Base-by-base conservation (phyloP, 139 green algal genomes). In the Marvania coccoides region DNA sequence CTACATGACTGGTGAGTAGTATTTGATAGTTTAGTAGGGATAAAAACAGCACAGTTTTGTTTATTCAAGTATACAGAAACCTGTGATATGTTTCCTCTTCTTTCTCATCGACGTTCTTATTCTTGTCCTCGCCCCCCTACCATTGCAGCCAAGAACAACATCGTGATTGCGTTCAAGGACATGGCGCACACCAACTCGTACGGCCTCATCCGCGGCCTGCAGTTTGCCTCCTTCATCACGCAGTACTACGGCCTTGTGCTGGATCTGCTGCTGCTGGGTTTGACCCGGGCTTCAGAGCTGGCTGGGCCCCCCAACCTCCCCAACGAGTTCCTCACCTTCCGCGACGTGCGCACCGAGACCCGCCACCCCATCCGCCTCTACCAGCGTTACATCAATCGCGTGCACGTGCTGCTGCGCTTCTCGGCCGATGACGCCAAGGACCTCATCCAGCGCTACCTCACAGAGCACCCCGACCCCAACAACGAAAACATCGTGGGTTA, bases 401-500 rank as follows among this genome's bases (percentile, higher is more conserved):
- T 95, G 31, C 77, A 94, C 79, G 88, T 96, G 45, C 65, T 95
- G 63, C 85, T 95, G 63, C 76, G 89, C 19, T 99, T 99, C 78
- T 91, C 62, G 3, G 91, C 91, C 14, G 94, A 99, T 9, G 94
- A 99, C 78, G 83, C 88, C 26, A 85, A 85, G 63, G 91, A 96
- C 66, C 77, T 97, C 5, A 96, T 97, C 72, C 84, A 93, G 82
- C 86, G 91, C 54, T 99, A 96, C 85, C 83, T 99, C 5, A 98
- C 94, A 19, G 94, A 99, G 88, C 89, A 99, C 78, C 94, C 94
- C 0, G 94, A 99, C 82, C 94, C 94, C 74, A 99, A 99, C 85
- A 99, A 99, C 72, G 94, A 99, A 72, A 99, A 99, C 85, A 97
- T 98, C 51, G 92, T 99, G 38, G 94, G 94, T 24, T 99, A 98